Evolutionary conservation across 176 grass and related monocot species (phyloP).

Genomic region (Panicum miliaceum): DNA sequence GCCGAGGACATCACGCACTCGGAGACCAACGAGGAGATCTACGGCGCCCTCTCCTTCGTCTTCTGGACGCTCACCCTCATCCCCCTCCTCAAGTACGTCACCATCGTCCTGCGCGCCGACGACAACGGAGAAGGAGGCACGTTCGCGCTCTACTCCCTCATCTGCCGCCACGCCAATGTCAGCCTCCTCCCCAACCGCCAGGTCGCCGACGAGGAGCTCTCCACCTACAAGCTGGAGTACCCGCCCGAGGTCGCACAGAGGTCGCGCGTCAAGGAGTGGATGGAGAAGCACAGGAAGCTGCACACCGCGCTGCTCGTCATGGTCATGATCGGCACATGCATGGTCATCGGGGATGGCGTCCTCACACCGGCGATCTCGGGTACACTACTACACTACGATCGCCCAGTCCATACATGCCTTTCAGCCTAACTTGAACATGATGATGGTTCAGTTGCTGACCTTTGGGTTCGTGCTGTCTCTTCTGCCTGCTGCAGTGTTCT

Average conservation of each 20-base stretch:
- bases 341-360: constrained; percentile 97
- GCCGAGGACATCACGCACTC: constrained; percentile 97
- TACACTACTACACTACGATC: background rate
- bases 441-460: background rate
- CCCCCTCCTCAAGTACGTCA: constrained; percentile 96
- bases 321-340: constrained; percentile 96
- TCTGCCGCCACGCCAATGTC: constrained; percentile 97
- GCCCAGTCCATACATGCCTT: background rate
- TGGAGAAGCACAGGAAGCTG: constrained; percentile 71
- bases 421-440: background rate
- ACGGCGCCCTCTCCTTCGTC: constrained; percentile 85
- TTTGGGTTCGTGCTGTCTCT: background rate
- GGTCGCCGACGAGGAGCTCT: constrained; percentile 89
- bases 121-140: constrained; percentile 96
- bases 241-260: constrained; percentile 38
- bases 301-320: constrained; percentile 79
- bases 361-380: constrained; percentile 91
- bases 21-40: constrained; percentile 91
- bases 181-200: constrained; percentile 93
- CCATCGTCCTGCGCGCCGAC: constrained; percentile 90
- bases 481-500: constrained; percentile 73
- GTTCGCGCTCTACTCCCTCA: constrained; percentile 89
- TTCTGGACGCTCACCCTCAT: constrained; percentile 98
- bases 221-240: constrained; percentile 76
- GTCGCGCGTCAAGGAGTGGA: constrained; percentile 65